Conservation (phyloP, 768 basidiomycete species). For the Termitomyces sp. region DNA sequence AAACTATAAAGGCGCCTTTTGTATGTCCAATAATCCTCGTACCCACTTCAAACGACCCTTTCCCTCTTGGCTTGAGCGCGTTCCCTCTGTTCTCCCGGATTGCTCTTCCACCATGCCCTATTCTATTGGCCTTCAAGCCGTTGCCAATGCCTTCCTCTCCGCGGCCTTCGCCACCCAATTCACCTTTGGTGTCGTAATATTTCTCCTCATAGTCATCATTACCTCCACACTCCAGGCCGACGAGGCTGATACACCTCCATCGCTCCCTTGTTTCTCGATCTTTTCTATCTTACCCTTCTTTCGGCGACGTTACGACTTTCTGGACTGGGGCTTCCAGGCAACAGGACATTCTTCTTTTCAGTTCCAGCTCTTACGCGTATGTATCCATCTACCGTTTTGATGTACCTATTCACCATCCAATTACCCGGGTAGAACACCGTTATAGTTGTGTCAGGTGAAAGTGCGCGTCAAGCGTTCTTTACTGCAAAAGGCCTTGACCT, state of each 20-base stretch:
- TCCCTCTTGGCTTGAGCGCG: slow-evolving; percentile 18
- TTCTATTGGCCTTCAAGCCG: slow-evolving; percentile 44
- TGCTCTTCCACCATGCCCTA: slow-evolving; percentile 39
- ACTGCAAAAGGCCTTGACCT: slow-evolving; percentile 67
- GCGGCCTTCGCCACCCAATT: slow-evolving; percentile 46
- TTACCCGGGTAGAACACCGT: slow-evolving; percentile 52
- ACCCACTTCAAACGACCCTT: slow-evolving; percentile 10
- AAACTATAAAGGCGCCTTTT: slow-evolving; percentile 23
- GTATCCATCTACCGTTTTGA: slow-evolving; percentile 20
- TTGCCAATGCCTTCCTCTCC: slow-evolving; percentile 44
- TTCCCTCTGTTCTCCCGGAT: slow-evolving; percentile 22
- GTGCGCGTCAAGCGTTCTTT: slow-evolving; percentile 65
- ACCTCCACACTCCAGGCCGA: slow-evolving; percentile 44
- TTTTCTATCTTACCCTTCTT: slow-evolving; percentile 66
- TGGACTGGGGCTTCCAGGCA: slow-evolving; percentile 65
- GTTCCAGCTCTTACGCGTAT: slow-evolving; percentile 63
- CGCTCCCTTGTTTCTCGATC: slow-evolving; percentile 54
- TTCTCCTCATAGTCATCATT: slow-evolving; percentile 40
- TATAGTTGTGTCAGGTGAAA: slow-evolving; percentile 72
- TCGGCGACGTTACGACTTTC: slow-evolving; percentile 62
- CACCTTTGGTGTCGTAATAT: slow-evolving; percentile 40
- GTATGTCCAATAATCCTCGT: slow-evolving; percentile 23
- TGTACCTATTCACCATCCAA: background rate
- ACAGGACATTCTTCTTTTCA: slow-evolving; percentile 64
- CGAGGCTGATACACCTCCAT: slow-evolving; percentile 45